Conservation (phyloP, 768 basidiomycete species). For the Infundibulicybe gibba region DNA sequence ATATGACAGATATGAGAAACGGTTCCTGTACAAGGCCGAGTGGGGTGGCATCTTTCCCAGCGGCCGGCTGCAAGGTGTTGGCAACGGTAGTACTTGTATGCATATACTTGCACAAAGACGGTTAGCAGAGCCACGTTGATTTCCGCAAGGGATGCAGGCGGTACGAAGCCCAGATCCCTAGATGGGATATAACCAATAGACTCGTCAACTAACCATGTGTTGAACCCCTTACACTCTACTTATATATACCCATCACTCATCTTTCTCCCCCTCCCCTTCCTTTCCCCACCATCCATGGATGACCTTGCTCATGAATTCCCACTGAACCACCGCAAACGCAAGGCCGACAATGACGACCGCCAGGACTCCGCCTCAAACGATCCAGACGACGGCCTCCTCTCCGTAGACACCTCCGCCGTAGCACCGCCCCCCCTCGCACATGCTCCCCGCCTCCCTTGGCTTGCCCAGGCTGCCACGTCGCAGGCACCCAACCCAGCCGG, state of each 20-base stretch:
- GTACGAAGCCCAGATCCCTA: too few species aligned
- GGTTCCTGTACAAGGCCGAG: too few species aligned
- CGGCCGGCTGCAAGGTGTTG: too few species aligned
- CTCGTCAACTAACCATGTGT: too few species aligned
- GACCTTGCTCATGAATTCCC: slow-evolving; percentile 54
- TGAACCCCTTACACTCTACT: slow-evolving; percentile 5
- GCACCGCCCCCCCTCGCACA: slow-evolving; percentile 10
- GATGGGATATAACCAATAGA: too few species aligned
- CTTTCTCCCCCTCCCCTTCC: slow-evolving; percentile 8
- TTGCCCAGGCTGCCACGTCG: slow-evolving; percentile 7
- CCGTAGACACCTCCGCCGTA: slow-evolving; percentile 9
- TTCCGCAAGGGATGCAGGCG: too few species aligned
- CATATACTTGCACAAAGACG: too few species aligned
- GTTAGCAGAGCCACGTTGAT: too few species aligned
- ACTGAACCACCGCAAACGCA: slow-evolving; percentile 62
- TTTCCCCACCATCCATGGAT: slow-evolving; percentile 43
- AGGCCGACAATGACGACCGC: slow-evolving; percentile 52
- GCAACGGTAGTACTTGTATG: too few species aligned
- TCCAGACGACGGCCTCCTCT: slow-evolving; percentile 29
- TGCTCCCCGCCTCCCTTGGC: slow-evolving; percentile 40
- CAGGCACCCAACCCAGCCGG: slow-evolving; percentile 15
- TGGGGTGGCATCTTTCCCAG: too few species aligned
- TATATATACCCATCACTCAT: slow-evolving; percentile 23
- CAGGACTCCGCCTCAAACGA: slow-evolving; percentile 21
- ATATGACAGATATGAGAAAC: too few species aligned